These are phyloP conservation scores for Pseudocercospora fuligena DNA, from an alignment of 2,329 filamentous ascomycete genomes.

Conservation along the genomic window DNA sequence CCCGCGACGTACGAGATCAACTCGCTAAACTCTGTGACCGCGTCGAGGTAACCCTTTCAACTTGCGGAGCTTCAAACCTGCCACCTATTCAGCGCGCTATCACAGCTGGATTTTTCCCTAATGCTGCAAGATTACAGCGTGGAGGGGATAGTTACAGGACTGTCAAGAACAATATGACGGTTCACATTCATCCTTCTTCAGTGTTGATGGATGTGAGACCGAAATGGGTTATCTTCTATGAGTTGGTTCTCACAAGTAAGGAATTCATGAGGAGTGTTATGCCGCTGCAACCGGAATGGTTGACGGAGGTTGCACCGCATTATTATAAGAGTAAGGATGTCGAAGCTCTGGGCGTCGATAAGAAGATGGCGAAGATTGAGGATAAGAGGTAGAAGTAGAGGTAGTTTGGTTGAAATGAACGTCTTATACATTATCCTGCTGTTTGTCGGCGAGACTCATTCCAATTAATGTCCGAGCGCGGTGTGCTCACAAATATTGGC, in stretches of 20 bases:
- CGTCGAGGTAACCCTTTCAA: slow-evolving; percentile 76
- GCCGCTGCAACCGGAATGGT: slow-evolving; percentile 82
- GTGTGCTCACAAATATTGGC: no score
- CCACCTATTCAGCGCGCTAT: slow-evolving; percentile 84
- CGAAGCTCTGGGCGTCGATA: slow-evolving; percentile 76
- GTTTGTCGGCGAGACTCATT: no score
- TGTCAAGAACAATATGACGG: slow-evolving; percentile 85
- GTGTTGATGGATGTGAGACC: slow-evolving; percentile 80
- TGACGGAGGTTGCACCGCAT: slow-evolving; percentile 89
- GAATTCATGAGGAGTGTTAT: slow-evolving; percentile 92
- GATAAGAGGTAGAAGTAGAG: not conserved
- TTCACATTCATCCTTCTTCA: slow-evolving; percentile 88
- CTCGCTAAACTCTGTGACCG: slow-evolving; percentile 90
- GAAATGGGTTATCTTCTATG: slow-evolving; percentile 86
- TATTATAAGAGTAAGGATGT: slow-evolving; percentile 92
- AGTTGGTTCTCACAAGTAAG: slow-evolving; percentile 80
- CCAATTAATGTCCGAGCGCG: no score
- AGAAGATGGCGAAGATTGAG: slow-evolving; percentile 68
- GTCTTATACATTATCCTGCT: no score
- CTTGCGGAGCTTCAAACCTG: slow-evolving; percentile 70
- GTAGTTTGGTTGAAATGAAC: no score
- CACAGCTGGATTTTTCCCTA: slow-evolving; percentile 91
- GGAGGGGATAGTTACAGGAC: slow-evolving; percentile 89
- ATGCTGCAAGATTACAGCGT: slow-evolving; percentile 81
- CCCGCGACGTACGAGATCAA: slow-evolving; percentile 90